Evolutionary conservation across 2,329 filamentous ascomycete genomes (phyloP).

Genomic region (Fonsecaea nubica): DNA sequence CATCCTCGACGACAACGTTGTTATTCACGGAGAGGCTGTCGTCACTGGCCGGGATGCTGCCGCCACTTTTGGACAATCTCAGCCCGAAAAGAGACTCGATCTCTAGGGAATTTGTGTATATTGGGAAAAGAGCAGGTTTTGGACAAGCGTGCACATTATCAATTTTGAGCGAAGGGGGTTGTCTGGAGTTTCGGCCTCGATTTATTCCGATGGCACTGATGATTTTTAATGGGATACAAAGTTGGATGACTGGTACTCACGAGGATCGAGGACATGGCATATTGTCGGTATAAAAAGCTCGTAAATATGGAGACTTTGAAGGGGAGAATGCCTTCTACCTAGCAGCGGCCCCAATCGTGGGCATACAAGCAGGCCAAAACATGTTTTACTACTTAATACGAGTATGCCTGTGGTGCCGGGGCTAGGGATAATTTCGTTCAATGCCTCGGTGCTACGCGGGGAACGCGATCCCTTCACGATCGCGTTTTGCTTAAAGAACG

Average conservation of each 20-base stretch:
- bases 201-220: too few relatives aligned
- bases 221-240: too few relatives aligned
- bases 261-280: too few relatives aligned
- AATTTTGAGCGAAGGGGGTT: background rate
- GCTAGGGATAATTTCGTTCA: background rate
- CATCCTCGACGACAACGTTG: constrained; percentile 34
- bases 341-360: background rate
- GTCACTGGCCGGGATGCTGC: constrained; percentile 29
- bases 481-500: background rate
- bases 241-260: too few relatives aligned
- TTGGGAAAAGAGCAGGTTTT: background rate
- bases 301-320: too few relatives aligned
- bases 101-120: background rate
- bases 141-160: background rate
- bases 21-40: constrained; percentile 29
- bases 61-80: constrained; percentile 22
- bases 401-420: too few relatives aligned
- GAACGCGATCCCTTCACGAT: background rate
- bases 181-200: background rate
- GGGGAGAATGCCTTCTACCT: too few relatives aligned
- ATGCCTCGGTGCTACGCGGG: background rate
- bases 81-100: constrained; percentile 18
- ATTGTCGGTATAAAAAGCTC: too few relatives aligned
- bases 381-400: background rate
- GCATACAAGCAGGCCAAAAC: background rate